Evolutionary conservation across 1,284 basidiomycete species (phyloP).

Genomic region (Thecaphora thlaspeos): DNA sequence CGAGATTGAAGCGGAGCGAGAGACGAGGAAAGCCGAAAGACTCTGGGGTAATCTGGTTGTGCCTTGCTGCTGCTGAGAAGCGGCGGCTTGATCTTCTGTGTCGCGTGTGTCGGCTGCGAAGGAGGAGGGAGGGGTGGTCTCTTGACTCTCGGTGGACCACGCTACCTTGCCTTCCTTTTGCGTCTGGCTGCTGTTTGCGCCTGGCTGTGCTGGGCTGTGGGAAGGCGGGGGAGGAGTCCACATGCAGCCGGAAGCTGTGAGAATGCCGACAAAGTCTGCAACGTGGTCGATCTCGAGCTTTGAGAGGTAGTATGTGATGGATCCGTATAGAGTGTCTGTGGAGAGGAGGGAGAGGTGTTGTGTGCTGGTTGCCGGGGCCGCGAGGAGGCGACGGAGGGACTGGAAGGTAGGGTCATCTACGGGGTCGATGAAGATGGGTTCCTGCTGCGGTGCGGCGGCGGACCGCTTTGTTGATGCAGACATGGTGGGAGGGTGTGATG

Average conservation of each 20-base stretch:
- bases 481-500: slow-evolving; percentile 4
- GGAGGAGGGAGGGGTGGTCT: too few species aligned
- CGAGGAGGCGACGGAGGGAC: slow-evolving; percentile 44
- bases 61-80: background rate
- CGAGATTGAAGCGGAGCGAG: slow-evolving; percentile 27
- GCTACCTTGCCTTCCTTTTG: slow-evolving; percentile 10
- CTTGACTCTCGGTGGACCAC: slow-evolving; percentile 15
- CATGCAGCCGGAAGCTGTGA: slow-evolving; percentile 41
- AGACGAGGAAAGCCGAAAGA: slow-evolving; percentile 21
- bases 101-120: too few species aligned
- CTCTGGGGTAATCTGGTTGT: too few species aligned
- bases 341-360: slow-evolving; percentile 46
- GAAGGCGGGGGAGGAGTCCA: slow-evolving; percentile 37
- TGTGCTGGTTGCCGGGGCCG: slow-evolving; percentile 41
- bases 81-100: background rate
- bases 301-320: slow-evolving; percentile 49
- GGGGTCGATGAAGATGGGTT: slow-evolving; percentile 31
- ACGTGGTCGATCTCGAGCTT: slow-evolving; percentile 39
- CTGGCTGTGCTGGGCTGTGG: slow-evolving; percentile 3
- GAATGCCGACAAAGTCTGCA: slow-evolving; percentile 34
- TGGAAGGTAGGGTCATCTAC: slow-evolving; percentile 44
- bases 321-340: slow-evolving; percentile 40
- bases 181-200: background rate
- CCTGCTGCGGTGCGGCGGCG: slow-evolving; percentile 4
- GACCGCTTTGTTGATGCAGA: slow-evolving; percentile 4